Evolutionary conservation across 805 yeast genomes (phyloP), one percentile per base, ranked within the genome.

Genomic region (Candida endomychidarum): DNA sequence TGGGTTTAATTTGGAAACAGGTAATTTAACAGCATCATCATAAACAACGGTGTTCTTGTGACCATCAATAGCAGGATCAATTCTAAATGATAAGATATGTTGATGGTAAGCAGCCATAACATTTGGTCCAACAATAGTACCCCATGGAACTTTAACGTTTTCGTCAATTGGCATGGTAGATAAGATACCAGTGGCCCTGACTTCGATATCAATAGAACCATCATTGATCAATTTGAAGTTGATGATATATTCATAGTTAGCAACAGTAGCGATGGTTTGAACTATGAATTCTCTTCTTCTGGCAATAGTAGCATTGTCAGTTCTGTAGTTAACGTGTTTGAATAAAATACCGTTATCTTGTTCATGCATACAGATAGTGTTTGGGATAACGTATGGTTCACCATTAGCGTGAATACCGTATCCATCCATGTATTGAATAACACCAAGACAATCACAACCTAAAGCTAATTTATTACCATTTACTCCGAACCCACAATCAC

Each of bases 41-140:
- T 74, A 83, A 33, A 74, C 77, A 46, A 82, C 86, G 11, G 90
- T 67, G 70, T 85, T 85, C 50, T 80, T 71, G 63, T 85, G 83
- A 52, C 95, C 95, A 59, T 85, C 95, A 35, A 85, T 60, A 45
- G 90, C 86, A 33, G 90, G 85, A 62, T 85, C 93, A 53, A 86
- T 77, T 73, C 93, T 79, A 66, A 84, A 80, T 9, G 86, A 78
- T 52, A 85, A 69, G 57, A 85, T 73, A 66, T 85, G 95, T 67
- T 85, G 95, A 61, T 85, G 95, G 70, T 80, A 82, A 21, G 91
- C 82, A 38, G 95, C 95, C 76, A 83, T 75, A 41, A 81, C 89
- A 55, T 83, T 81, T 48, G 89, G 90, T 33, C 86, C 88, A 43
- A 85, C 83, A 48, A 75, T 72, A 25, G 89, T 85, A 53, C 89